Evolutionary conservation across 2,329 filamentous ascomycete genomes (phyloP).

Genomic region (Teratosphaeria nubilosa): DNA sequence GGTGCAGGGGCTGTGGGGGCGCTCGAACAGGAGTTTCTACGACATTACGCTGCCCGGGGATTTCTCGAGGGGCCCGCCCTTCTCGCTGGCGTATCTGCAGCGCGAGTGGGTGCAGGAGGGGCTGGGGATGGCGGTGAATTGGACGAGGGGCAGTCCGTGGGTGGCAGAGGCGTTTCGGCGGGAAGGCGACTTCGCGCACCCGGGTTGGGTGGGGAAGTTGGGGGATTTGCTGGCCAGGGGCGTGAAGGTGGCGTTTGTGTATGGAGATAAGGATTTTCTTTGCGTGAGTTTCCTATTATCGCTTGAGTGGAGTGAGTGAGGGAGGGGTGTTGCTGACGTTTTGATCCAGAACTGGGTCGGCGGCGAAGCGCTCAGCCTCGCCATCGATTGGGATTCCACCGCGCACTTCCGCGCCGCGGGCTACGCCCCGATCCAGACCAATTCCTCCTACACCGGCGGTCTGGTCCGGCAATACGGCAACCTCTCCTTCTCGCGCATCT

Average conservation of each 20-base stretch:
- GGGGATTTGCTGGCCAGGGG: slow-evolving; percentile 32
- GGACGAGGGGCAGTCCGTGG: slow-evolving; percentile 1
- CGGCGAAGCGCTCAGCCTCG: slow-evolving; percentile 17
- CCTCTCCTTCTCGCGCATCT: background rate
- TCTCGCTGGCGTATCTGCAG: slow-evolving; percentile 47
- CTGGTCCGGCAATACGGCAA: background rate
- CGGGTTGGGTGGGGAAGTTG: slow-evolving; percentile 29
- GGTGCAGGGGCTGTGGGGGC: slow-evolving; percentile 39
- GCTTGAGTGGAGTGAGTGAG: background rate
- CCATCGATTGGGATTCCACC: slow-evolving; percentile 27
- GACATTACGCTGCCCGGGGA: slow-evolving; percentile 40
- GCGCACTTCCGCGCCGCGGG: slow-evolving; percentile 18
- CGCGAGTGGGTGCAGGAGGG: slow-evolving; percentile 46
- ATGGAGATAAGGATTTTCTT: slow-evolving; percentile 40
- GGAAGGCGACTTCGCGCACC: slow-evolving; percentile 34
- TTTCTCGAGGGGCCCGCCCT: slow-evolving; percentile 35
- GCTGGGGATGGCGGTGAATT: slow-evolving; percentile 42
- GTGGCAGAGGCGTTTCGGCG: slow-evolving; percentile 32
- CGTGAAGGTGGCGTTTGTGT: slow-evolving; percentile 56
- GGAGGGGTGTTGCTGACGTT: slow-evolving; percentile 18
- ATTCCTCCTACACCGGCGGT: slow-evolving; percentile 11
- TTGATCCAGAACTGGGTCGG: slow-evolving; percentile 23
- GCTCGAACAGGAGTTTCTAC: slow-evolving; percentile 39
- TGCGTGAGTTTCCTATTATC: background rate
- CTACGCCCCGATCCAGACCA: slow-evolving; percentile 26